Conservation (phyloP, 2,329 filamentous ascomycete genomes). For the Chalaropsis ovoidea region DNA sequence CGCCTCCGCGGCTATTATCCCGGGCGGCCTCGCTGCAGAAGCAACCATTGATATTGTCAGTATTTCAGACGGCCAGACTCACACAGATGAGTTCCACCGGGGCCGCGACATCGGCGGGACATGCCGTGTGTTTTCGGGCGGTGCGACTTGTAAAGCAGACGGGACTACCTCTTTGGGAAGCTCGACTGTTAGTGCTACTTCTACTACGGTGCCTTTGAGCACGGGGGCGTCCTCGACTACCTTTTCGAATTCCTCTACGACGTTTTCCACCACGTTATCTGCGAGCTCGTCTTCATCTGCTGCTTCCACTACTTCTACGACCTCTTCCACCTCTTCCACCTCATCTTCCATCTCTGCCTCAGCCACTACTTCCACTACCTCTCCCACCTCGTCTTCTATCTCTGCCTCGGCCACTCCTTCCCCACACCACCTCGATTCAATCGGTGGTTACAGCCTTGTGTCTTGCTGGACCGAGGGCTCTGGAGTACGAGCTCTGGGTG, state of each 20-base stretch:
- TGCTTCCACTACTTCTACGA: neutral
- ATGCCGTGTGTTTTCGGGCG: slow-evolving; percentile 36
- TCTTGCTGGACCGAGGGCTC: slow-evolving; percentile 42
- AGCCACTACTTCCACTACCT: neutral
- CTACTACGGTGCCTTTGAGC: slow-evolving; percentile 24
- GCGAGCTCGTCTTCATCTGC: neutral
- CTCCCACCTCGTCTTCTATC: slow-evolving; percentile 28
- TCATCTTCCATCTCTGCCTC: neutral
- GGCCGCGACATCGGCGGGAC: slow-evolving; percentile 37
- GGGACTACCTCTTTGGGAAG: slow-evolving; percentile 24
- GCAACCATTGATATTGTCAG: slow-evolving; percentile 40
- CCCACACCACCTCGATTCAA: slow-evolving; percentile 32
- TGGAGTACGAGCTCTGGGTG: slow-evolving; percentile 37
- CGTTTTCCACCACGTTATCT: slow-evolving; percentile 8
- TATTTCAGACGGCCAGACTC: slow-evolving; percentile 34
- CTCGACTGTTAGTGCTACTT: slow-evolving; percentile 19
- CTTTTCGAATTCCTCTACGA: neutral
- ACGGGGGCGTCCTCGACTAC: slow-evolving; percentile 19
- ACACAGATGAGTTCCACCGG: slow-evolving; percentile 42
- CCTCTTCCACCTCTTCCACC: neutral
- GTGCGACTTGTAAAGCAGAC: slow-evolving; percentile 29
- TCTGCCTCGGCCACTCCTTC: slow-evolving; percentile 25
- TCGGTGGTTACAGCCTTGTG: slow-evolving; percentile 39
- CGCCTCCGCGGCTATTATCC: slow-evolving; percentile 36
- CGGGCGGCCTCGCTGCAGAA: slow-evolving; percentile 38